Evolutionary conservation across 768 basidiomycete genomes (phyloP).

Genomic region (Boletus pseudopeckii): DNA sequence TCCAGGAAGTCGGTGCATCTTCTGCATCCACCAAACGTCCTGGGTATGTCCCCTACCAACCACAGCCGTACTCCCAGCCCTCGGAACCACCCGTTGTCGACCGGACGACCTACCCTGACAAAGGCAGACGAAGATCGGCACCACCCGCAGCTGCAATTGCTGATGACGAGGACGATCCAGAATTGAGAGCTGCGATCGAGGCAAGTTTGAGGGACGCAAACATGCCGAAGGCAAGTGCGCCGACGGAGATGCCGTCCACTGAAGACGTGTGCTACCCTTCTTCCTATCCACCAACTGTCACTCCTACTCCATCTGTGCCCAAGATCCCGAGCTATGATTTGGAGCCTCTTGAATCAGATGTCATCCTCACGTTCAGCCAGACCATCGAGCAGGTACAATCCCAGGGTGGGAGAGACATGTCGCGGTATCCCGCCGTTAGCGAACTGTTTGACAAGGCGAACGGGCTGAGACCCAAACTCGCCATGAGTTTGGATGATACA

Average conservation of each 20-base stretch:
- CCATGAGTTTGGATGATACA: slow-evolving; percentile 79
- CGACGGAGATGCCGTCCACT: slow-evolving; percentile 54
- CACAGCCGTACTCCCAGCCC: slow-evolving; percentile 39
- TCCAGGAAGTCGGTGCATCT: slow-evolving; percentile 67
- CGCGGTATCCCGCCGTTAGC: slow-evolving; percentile 78
- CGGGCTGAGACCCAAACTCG: slow-evolving; percentile 74
- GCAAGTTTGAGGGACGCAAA: slow-evolving; percentile 86
- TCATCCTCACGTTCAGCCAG: slow-evolving; percentile 87
- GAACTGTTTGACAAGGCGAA: slow-evolving; percentile 84
- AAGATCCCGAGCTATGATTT: slow-evolving; percentile 78
- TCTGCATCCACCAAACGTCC: slow-evolving; percentile 46
- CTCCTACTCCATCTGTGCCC: slow-evolving; percentile 39
- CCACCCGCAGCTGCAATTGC: slow-evolving; percentile 24
- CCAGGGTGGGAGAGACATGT: slow-evolving; percentile 73
- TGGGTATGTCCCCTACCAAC: slow-evolving; percentile 68
- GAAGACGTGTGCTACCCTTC: slow-evolving; percentile 49
- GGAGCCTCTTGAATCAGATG: slow-evolving; percentile 75
- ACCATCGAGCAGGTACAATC: slow-evolving; percentile 81
- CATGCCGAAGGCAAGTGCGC: slow-evolving; percentile 77
- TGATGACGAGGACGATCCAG: slow-evolving; percentile 86
- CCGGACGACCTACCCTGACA: slow-evolving; percentile 44
- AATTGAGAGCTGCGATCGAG: slow-evolving; percentile 90
- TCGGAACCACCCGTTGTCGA: slow-evolving; percentile 69
- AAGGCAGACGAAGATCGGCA: slow-evolving; percentile 11
- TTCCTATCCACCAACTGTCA: slow-evolving; percentile 41